phyloP scores from a whole-genome alignment of 2,329 filamentous ascomycete species.

The Balansia obtecta region DNA sequence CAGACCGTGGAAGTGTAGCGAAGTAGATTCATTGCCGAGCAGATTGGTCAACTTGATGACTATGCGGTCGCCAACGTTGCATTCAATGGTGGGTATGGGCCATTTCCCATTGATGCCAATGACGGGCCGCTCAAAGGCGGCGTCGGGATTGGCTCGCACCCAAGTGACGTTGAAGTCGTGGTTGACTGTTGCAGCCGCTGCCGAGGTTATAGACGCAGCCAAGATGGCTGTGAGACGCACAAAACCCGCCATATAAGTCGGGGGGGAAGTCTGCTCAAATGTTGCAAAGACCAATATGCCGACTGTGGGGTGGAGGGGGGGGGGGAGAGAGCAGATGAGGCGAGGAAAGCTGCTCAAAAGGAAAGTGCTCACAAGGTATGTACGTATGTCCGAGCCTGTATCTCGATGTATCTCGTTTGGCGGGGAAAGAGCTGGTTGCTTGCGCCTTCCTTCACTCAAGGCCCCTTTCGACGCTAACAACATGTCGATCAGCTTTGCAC shows the following conservation, averaged over 20 bases:
- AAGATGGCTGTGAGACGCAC: conserved; percentile 7
- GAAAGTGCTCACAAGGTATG: neutral
- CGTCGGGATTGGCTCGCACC: conserved; percentile 62
- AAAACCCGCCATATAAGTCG: conserved; percentile 9
- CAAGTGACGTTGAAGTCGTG: conserved; percentile 60
- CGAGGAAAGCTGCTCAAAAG: neutral
- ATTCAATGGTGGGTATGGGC: conserved; percentile 57
- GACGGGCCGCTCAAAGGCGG: conserved; percentile 46
- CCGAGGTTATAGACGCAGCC: conserved; percentile 10
- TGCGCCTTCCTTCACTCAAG: neutral
- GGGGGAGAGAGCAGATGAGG: too few species aligned
- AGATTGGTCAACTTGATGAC: conserved; percentile 46
- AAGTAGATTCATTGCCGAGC: conserved; percentile 50
- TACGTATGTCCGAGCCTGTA: neutral
- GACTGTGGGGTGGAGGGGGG: too few species aligned
- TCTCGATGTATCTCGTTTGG: neutral
- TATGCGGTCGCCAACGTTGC: conserved; percentile 48
- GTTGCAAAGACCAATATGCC: neutral
- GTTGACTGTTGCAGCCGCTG: conserved; percentile 31
- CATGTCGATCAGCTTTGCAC: too few species aligned
- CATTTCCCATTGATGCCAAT: conserved; percentile 70
- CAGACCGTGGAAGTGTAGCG: conserved; percentile 59
- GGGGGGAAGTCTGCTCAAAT: neutral
- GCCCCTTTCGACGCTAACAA: too few species aligned
- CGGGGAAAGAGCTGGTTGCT: neutral